Conservation (phyloP, 495 filamentous ascomycete genomes). For the Chaetomium fimeti region DNA sequence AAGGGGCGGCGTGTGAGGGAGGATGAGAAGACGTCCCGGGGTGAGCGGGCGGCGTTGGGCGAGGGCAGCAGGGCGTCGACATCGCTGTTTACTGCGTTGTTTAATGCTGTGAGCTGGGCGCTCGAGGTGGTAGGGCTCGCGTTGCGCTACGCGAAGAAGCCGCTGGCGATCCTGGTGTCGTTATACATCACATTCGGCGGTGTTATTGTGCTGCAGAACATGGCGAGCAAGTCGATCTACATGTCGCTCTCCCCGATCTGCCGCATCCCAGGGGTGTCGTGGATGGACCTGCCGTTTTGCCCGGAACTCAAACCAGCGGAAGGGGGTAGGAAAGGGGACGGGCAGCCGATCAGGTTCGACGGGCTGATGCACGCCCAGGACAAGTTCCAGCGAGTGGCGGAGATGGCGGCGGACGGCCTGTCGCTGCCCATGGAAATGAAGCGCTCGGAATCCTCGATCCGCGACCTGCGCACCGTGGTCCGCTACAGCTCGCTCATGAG, state of each 20-base stretch:
- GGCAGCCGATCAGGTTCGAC: slow-evolving; percentile 57
- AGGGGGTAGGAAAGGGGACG: slow-evolving; percentile 17
- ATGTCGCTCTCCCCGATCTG: slow-evolving; percentile 63
- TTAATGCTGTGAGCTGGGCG: slow-evolving; percentile 44
- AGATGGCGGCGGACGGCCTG: slow-evolving; percentile 56
- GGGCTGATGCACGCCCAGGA: slow-evolving; percentile 64
- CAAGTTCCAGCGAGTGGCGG: slow-evolving; percentile 63
- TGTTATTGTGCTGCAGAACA: slow-evolving; percentile 50
- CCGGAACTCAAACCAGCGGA: slow-evolving; percentile 27
- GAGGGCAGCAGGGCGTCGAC: slow-evolving; percentile 18
- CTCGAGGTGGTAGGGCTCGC: slow-evolving; percentile 50
- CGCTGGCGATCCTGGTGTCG: slow-evolving; percentile 55
- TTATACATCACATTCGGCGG: slow-evolving; percentile 52
- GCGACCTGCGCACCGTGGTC: slow-evolving; percentile 68
- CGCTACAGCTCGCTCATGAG: slow-evolving; percentile 43
- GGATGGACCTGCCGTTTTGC: slow-evolving; percentile 62
- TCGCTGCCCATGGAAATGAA: slow-evolving; percentile 68
- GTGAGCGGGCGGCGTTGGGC: slow-evolving; percentile 1
- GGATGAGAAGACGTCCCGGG: background rate
- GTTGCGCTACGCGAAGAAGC: slow-evolving; percentile 52
- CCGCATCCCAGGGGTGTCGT: slow-evolving; percentile 58
- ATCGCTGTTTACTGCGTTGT: slow-evolving; percentile 33
- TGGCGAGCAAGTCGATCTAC: slow-evolving; percentile 49
- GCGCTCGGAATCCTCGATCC: slow-evolving; percentile 66
- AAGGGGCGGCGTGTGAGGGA: slow-evolving; percentile 17